Evolutionary conservation across 202 grass and related monocot species (phyloP).

Genomic region (Schoenoplectus triqueter): DNA sequence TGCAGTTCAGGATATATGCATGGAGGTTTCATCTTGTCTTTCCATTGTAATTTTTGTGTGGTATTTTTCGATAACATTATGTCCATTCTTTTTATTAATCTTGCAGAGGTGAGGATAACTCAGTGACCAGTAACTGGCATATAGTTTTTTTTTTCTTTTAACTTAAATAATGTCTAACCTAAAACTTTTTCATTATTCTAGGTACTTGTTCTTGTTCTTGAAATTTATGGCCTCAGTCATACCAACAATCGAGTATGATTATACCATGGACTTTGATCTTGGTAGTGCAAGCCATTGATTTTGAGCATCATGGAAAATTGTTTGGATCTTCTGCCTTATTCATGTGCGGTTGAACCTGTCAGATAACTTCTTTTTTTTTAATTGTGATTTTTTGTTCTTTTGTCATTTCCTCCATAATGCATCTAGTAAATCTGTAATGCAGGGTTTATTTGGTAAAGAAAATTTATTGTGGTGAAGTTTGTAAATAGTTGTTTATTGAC

Average conservation of each 20-base stretch:
- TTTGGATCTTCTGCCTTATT: constrained; percentile 24
- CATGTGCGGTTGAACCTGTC: constrained; percentile 9
- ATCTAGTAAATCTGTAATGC: constrained; percentile 7
- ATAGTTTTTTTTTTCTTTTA: neutral
- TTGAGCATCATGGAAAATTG: neutral
- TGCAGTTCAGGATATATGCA: neutral
- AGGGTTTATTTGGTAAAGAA: constrained; percentile 7
- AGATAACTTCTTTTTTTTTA: constrained; percentile 15
- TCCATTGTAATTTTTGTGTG: constrained; percentile 13
- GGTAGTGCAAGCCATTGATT: constrained; percentile 68
- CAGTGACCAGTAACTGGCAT: neutral
- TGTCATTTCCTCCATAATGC: neutral
- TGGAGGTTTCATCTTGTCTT: neutral
- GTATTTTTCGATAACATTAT: neutral
- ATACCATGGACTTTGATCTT: constrained; percentile 96
- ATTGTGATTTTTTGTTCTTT: constrained; percentile 7
- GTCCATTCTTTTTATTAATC: too few relatives aligned
- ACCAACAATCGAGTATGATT: constrained; percentile 96
- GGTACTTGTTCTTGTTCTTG: constrained; percentile 97
- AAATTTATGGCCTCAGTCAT: constrained; percentile 97
- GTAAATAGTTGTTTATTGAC: constrained; percentile 28
- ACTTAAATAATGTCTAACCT: neutral
- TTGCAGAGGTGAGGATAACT: neutral
- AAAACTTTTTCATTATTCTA: constrained; percentile 28
- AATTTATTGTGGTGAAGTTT: constrained; percentile 1